A percentile compares a stretch with the other conserved stretches of the same genome.
Evolutionary conservation across 345 rosid species (phyloP).

Genomic region (Aquilaria sinensis): DNA sequence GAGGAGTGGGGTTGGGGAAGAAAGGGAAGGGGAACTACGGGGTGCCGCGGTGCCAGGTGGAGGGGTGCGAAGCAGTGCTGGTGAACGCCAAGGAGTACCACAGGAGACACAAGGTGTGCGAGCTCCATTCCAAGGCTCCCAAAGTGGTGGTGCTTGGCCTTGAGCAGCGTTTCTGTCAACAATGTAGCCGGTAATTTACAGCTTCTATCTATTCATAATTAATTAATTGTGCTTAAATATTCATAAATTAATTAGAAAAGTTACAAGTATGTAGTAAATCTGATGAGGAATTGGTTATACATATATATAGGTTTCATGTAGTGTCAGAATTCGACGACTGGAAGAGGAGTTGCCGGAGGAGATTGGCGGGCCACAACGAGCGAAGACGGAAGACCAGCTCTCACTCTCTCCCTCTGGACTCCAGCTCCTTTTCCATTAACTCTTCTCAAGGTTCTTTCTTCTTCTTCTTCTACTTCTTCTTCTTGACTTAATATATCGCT

Average conservation of each 20-base stretch:
- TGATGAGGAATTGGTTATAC: not conserved
- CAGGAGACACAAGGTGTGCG: conserved; percentile 77
- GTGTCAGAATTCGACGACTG: conserved; percentile 58
- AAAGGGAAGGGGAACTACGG: conserved; percentile 11
- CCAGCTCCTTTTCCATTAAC: conserved; percentile 14
- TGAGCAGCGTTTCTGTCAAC: conserved; percentile 85
- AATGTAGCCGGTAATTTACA: conserved; percentile 74
- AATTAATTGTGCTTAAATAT: not conserved
- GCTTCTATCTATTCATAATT: not conserved
- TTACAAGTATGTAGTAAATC: not conserved
- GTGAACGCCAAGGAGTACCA: conserved; percentile 67
- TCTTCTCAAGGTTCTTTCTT: conserved; percentile 31
- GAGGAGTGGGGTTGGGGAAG: conserved; percentile 6
- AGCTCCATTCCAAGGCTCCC: conserved; percentile 68
- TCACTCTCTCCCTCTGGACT: conserved; percentile 14
- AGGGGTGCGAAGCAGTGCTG: conserved; percentile 61
- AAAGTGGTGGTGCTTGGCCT: conserved; percentile 57
- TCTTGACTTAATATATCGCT: not conserved
- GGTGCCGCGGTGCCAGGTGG: conserved; percentile 68
- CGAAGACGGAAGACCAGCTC: conserved; percentile 53
- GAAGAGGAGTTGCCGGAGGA: conserved; percentile 65
- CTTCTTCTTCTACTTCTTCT: not conserved
- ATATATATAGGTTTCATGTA: conserved; percentile 36
- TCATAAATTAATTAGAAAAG: not conserved
- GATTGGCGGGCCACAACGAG: conserved; percentile 65